Evolutionary conservation across 495 filamentous ascomycete species (phyloP), one percentile per base, ranked within the genome.

Genomic region (Hyaloscypha variabilis): DNA sequence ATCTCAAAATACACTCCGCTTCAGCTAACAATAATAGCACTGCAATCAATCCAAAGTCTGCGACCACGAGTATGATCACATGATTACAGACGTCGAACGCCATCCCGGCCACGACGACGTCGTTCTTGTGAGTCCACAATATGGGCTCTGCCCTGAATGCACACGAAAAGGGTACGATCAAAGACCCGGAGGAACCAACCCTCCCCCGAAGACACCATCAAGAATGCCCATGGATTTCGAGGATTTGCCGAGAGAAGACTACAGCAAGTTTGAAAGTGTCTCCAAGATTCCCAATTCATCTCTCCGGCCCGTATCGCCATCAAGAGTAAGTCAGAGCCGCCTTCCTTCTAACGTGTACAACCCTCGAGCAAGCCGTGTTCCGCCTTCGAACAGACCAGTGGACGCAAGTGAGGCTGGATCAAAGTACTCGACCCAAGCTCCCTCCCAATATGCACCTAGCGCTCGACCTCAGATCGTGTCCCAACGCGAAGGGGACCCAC

Each of bases 111-210:
- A 50, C n/a, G 21, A 23, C 0, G 59, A 62, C 10, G 3, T 28
- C 17, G 59, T 62, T 39, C 59, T 62, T 25, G 50, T 54, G 1
- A 54, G 17, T 17, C 42, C 59, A 13, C 28, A 14, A 23, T 34
- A 28, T 39, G 59, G 26, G 14, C 59, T 62, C 59, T 62, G 59
- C 24, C 59, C 59, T 19, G 59, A 50, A 0, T 62, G 59, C 39
- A 54, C 13, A 21, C 31, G 11, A 2, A 10, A 11, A 13, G 59
- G 59, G 4, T 54, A 51, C 24, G 59, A 62, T 17, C 1, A 21
- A 3, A 14, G 36, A 2, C 59, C 59, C 13, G 39, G 39, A 2
- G 39, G 39, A 14, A 46, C 11, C 39, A 46, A 46, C 2, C 39
- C 39, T 46, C 11, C 39, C 13, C 17, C 39, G 0, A 46, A 19